Evolutionary conservation across 2,329 filamentous ascomycete species (phyloP).

Genomic region (Botrytis fragariae): DNA sequence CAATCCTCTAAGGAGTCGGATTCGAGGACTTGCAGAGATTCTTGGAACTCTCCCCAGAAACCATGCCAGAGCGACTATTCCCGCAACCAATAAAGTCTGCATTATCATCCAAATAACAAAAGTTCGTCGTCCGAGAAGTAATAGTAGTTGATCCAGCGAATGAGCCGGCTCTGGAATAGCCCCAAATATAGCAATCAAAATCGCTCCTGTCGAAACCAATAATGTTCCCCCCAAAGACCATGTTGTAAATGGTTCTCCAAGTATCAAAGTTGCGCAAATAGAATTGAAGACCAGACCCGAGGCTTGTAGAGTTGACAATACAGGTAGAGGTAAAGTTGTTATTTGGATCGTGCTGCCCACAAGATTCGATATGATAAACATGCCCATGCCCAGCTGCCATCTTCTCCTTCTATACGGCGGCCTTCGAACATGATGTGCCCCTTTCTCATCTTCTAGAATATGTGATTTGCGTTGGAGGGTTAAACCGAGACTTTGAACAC

Average conservation of each 20-base stretch:
- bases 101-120: constrained; percentile 89
- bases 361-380: constrained; percentile 94
- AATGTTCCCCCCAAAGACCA: constrained; percentile 90
- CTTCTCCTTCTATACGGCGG: constrained; percentile 85
- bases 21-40: constrained; percentile 59
- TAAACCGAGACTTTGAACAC: constrained; percentile 89
- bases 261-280: constrained; percentile 88
- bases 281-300: constrained; percentile 98
- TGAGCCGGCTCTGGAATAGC: constrained; percentile 92
- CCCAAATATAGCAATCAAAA: constrained; percentile 90
- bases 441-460: constrained; percentile 93
- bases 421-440: constrained; percentile 69
- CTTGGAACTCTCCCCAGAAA: constrained; percentile 51
- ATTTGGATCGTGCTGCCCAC: constrained; percentile 96
- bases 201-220: constrained; percentile 82
- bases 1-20: constrained; percentile 77
- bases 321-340: constrained; percentile 88
- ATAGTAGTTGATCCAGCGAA: constrained; percentile 76
- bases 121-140: constrained; percentile 66
- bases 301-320: constrained; percentile 91
- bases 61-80: constrained; percentile 63
- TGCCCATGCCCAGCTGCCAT: constrained; percentile 97
- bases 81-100: constrained; percentile 69
- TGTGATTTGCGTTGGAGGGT: constrained; percentile 98
- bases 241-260: constrained; percentile 89